These are phyloP conservation scores for Nakazawaea ishiwadae DNA, from an alignment of 805 yeast species.

Conservation along the genomic window DNA sequence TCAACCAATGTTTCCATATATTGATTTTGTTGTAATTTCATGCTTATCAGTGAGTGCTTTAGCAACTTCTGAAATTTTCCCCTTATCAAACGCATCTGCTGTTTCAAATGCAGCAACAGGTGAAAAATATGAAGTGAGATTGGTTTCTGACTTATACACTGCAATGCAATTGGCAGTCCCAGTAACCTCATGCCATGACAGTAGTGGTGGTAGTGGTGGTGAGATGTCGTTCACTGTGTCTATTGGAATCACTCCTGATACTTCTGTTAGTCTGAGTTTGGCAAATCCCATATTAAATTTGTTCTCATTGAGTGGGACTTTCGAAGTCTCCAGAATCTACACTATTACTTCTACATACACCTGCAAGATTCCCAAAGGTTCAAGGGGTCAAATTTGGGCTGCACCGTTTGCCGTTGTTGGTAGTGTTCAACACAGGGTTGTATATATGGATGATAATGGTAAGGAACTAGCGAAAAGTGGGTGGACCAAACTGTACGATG, in stretches of 20 bases:
- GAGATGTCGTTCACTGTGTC: slow-evolving; percentile 1
- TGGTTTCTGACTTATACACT: neutral
- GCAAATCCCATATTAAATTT: slow-evolving; percentile 4
- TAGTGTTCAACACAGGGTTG: slow-evolving; percentile 1
- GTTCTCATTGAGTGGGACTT: neutral
- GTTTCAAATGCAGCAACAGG: neutral
- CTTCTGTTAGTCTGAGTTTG: neutral
- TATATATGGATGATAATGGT: neutral
- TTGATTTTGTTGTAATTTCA: no score
- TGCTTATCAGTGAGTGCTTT: no score
- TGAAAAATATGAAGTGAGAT: slow-evolving; percentile 5
- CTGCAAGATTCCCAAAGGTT: slow-evolving; percentile 11
- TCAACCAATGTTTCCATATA: no score
- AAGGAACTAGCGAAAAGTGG: neutral
- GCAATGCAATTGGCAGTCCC: slow-evolving; percentile 1
- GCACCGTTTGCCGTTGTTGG: slow-evolving; percentile 10
- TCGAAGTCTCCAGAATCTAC: slow-evolving; percentile 3
- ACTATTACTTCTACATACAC: neutral
- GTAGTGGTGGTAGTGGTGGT: slow-evolving; percentile 10
- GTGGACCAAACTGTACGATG: slow-evolving; percentile 4
- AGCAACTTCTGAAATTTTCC: neutral
- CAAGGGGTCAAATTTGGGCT: slow-evolving; percentile 13
- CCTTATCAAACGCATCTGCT: neutral
- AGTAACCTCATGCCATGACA: slow-evolving; percentile 12
- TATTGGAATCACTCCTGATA: neutral